These are phyloP conservation scores for Piper betle DNA, from an alignment of 164 flowering plant genomes.

Conservation along the genomic window DNA sequence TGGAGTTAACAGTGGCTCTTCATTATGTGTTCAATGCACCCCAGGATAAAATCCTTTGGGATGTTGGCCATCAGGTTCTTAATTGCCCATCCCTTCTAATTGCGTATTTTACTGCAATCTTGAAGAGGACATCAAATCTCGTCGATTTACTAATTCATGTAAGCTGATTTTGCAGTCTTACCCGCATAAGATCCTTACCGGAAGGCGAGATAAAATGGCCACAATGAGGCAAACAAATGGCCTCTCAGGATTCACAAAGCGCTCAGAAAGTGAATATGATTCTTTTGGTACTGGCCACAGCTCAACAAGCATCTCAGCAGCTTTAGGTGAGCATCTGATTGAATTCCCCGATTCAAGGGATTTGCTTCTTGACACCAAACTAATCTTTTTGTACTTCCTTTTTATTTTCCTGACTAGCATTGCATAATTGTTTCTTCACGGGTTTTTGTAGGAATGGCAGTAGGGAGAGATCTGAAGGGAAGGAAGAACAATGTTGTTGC, in stretches of 20 bases:
- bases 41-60: conserved; percentile 78
- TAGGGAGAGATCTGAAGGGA: conserved; percentile 88
- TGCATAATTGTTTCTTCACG: too few species aligned
- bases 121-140: neutral
- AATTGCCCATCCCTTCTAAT: neutral
- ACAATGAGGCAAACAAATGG: conserved; percentile 89
- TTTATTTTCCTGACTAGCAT: neutral
- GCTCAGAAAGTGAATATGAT: conserved; percentile 87
- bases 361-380: too few species aligned
- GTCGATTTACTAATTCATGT: conserved; percentile 1
- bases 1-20: conserved; percentile 95
- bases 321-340: conserved; percentile 40
- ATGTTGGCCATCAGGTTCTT: conserved; percentile 93
- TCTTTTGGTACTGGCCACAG: conserved; percentile 94
- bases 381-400: neutral
- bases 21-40: conserved; percentile 88
- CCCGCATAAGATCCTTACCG: conserved; percentile 92
- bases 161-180: conserved; percentile 44
- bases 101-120: neutral
- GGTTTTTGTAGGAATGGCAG: conserved; percentile 72
- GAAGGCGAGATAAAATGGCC: conserved; percentile 73
- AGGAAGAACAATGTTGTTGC: conserved; percentile 69
- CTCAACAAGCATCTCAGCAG: conserved; percentile 92
- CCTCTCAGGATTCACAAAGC: conserved; percentile 82
- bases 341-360: too few species aligned